Conservation (phyloP, 805 yeast species). For the Kodamaea restingae region DNA sequence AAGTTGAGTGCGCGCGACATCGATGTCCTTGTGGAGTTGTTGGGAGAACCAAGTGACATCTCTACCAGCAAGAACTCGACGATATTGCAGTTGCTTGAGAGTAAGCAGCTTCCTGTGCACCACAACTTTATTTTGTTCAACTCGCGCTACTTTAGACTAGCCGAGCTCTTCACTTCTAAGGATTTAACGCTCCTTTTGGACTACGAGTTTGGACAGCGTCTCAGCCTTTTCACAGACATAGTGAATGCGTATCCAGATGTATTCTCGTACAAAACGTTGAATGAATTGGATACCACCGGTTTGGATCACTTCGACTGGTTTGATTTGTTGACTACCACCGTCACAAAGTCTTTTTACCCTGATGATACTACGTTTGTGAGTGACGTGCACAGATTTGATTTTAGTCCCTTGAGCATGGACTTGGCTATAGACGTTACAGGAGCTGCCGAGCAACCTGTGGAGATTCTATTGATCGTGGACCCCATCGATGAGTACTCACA, state of each 20-base stretch:
- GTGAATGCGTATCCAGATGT: constrained; percentile 24
- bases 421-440: constrained; percentile 24
- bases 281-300: constrained; percentile 17
- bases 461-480: constrained; percentile 60
- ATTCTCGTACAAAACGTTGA: constrained; percentile 16
- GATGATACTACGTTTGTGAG: constrained; percentile 40
- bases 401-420: constrained; percentile 28
- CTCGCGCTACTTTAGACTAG: constrained; percentile 48
- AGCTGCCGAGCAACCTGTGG: constrained; percentile 36
- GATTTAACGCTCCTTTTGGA: constrained; percentile 39
- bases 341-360: constrained; percentile 43
- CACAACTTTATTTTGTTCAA: constrained; percentile 45
- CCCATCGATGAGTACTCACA: constrained; percentile 74
- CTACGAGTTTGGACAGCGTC: constrained; percentile 46
- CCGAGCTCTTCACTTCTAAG: constrained; percentile 11
- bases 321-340: constrained; percentile 41
- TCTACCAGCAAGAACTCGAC: constrained; percentile 7
- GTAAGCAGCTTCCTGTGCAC: constrained; percentile 28
- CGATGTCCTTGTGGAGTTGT: constrained; percentile 7
- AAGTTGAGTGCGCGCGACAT: constrained; percentile 9
- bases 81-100: constrained; percentile 20
- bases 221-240: constrained; percentile 29
- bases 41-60: no score
- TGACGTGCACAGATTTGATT: constrained; percentile 46
- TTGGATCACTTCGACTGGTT: constrained; percentile 39